Percentiles rank a stretch among this genome's conserved stretches.
Evolutionary conservation across 1,139 yeast species (phyloP).

Genomic region (Lipomyces yarrowii): DNA sequence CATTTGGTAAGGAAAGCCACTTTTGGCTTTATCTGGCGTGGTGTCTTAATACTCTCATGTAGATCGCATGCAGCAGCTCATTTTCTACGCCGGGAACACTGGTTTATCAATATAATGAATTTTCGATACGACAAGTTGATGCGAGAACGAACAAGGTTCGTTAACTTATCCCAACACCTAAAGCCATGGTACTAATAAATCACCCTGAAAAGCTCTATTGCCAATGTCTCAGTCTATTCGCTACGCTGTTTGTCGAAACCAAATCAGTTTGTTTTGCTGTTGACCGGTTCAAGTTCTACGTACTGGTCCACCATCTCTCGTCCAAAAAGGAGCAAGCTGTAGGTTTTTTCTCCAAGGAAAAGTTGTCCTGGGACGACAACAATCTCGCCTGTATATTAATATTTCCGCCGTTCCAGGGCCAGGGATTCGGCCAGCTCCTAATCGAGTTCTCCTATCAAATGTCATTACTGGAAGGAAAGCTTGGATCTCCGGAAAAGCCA

Average conservation of each 20-base stretch:
- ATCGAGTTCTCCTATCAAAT: constrained; percentile 82
- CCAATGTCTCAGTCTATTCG: constrained; percentile 81
- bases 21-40: neutral
- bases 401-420: constrained; percentile 88
- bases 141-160: constrained; percentile 55
- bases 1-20: constrained; percentile 35
- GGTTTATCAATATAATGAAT: constrained; percentile 63
- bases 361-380: constrained; percentile 78
- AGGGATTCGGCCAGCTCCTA: constrained; percentile 72
- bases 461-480: constrained; percentile 56
- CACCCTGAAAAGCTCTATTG: constrained; percentile 54
- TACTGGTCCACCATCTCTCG: constrained; percentile 51
- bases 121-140: constrained; percentile 63
- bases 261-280: constrained; percentile 83
- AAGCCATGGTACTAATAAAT: neutral
- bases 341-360: constrained; percentile 92
- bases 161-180: neutral
- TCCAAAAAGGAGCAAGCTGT: constrained; percentile 45
- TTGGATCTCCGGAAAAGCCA: constrained; percentile 84
- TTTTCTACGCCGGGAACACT: constrained; percentile 62
- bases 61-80: constrained; percentile 50
- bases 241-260: constrained; percentile 86
- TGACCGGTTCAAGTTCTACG: constrained; percentile 77
- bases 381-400: constrained; percentile 89
- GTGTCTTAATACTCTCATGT: neutral